Evolutionary conservation across 495 filamentous ascomycete species (phyloP), one percentile per base, ranked within the genome.

Genomic region (Penicillium verhagenii): DNA sequence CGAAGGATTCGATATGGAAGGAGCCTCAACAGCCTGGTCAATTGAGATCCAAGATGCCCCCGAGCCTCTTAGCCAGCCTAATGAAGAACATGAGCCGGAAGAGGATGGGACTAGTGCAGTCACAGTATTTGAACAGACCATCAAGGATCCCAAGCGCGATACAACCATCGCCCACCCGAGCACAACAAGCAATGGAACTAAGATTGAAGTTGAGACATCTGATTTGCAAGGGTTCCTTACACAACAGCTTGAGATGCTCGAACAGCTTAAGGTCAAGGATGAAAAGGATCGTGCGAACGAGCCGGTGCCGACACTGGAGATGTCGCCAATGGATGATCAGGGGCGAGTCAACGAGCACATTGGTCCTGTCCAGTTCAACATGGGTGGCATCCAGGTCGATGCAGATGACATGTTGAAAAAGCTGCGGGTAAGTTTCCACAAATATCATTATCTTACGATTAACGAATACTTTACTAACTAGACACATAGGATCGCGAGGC

Each of bases 341-440:
- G 81, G 83, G 35, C 78, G 79, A 52, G 87, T 95, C 43, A 87
- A 85, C 61, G 91, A 96, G 64, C 91, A 96, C 58, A 96, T 96
- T 55, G 93, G 93, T 0, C 92, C 92, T 3, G 91, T 96, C 54
- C 92, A 97, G 61, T 96, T 96, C 71, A 97, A 97, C 64, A 91
- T 96, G 81, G 93, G 92, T 19, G 93, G 93, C 52, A 96, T 97
- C 51, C 92, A 97, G 65, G 91, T 97, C 8, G 91, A 97, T 72
- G 92, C 92, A 8, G 93, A 97, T 63, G 94, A 96, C 57, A 94
- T 96, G 88, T 70, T 96, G 46, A 88, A 92, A 66, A 84, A 89
- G 65, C 77, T 96, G 42, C 91, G 90, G 82, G 91, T 94, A 73
- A 60, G 74, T 64, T 26, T 18, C 18, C 2, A 20, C 49, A 21